These are phyloP conservation scores for Linum lewisii DNA, from an alignment of 345 rosid species.

Conservation along the genomic window DNA sequence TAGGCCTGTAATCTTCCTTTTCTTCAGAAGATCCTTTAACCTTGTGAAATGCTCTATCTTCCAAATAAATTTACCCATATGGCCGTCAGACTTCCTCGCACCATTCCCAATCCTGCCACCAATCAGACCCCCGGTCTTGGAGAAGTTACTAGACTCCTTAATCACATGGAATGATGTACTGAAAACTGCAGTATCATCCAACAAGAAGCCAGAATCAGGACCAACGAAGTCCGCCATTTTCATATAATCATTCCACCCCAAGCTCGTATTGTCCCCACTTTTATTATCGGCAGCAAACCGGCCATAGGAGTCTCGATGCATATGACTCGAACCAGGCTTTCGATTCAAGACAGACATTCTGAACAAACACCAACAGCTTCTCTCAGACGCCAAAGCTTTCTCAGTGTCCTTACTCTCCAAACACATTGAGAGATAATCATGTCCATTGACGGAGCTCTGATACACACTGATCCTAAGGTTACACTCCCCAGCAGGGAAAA, in stretches of 20 bases:
- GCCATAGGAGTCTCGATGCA: conserved; percentile 90
- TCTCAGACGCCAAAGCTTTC: conserved; percentile 49
- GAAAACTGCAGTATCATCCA: conserved; percentile 80
- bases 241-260: conserved; percentile 98
- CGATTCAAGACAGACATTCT: conserved; percentile 93
- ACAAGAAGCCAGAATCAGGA: conserved; percentile 60
- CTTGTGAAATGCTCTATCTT: conserved; percentile 85
- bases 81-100: conserved; percentile 77
- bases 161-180: conserved; percentile 92
- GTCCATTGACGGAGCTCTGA: conserved; percentile 76
- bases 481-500: conserved; percentile 97
- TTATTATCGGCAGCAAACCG: conserved; percentile 89
- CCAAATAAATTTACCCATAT: conserved; percentile 84
- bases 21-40: conserved; percentile 88
- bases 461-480: conserved; percentile 85
- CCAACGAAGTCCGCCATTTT: conserved; percentile 83
- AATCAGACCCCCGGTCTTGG: conserved; percentile 48
- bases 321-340: conserved; percentile 76
- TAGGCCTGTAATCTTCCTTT: conserved; percentile 94
- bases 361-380: conserved; percentile 99
- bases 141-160: conserved; percentile 68
- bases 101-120: conserved; percentile 59
- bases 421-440: conserved; percentile 86
- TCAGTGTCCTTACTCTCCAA: conserved; percentile 95
- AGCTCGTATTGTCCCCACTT: conserved; percentile 92